A percentile compares a stretch with the other conserved stretches of the same genome.
phyloP scores from a whole-genome alignment of 768 basidiomycete genomes.

The Thelephora ganbajun region DNA sequence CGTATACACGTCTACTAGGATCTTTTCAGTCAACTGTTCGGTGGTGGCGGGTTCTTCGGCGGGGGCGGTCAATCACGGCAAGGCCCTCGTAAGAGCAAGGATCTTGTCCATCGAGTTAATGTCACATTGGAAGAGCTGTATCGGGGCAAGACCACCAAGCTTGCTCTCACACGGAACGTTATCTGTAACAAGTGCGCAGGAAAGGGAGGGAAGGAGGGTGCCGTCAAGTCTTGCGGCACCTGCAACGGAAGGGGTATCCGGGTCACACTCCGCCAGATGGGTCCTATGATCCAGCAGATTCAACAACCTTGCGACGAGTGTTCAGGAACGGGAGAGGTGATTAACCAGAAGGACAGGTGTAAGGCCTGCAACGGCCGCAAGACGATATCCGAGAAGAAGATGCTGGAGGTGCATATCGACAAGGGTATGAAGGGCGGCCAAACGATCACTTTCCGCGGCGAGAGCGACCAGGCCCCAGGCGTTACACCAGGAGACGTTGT shows the following conservation, averaged over 20 bases:
- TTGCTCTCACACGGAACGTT: slow-evolving; percentile 89
- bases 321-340: slow-evolving; percentile 85
- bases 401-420: slow-evolving; percentile 95
- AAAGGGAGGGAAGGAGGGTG: slow-evolving; percentile 95
- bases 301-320: slow-evolving; percentile 93
- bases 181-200: slow-evolving; percentile 92
- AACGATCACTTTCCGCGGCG: slow-evolving; percentile 77
- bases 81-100: slow-evolving; percentile 89
- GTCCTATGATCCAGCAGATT: slow-evolving; percentile 99
- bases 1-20: slow-evolving; percentile 36
- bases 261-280: slow-evolving; percentile 89
- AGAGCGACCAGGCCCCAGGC: slow-evolving; percentile 85
- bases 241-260: slow-evolving; percentile 89
- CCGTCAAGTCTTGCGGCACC: slow-evolving; percentile 61
- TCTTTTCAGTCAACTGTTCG: slow-evolving; percentile 93
- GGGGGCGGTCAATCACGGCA: slow-evolving; percentile 44
- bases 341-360: slow-evolving; percentile 89
- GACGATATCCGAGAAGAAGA: slow-evolving; percentile 85
- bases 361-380: slow-evolving; percentile 91
- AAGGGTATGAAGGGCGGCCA: slow-evolving; percentile 95
- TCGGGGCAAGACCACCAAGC: slow-evolving; percentile 97
- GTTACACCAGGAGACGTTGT: slow-evolving; percentile 89
- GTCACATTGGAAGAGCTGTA: slow-evolving; percentile 98
- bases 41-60: slow-evolving; percentile 67
- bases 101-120: slow-evolving; percentile 91